Conservation (phyloP, 306 rosid genomes). For the Castanea sativa region DNA sequence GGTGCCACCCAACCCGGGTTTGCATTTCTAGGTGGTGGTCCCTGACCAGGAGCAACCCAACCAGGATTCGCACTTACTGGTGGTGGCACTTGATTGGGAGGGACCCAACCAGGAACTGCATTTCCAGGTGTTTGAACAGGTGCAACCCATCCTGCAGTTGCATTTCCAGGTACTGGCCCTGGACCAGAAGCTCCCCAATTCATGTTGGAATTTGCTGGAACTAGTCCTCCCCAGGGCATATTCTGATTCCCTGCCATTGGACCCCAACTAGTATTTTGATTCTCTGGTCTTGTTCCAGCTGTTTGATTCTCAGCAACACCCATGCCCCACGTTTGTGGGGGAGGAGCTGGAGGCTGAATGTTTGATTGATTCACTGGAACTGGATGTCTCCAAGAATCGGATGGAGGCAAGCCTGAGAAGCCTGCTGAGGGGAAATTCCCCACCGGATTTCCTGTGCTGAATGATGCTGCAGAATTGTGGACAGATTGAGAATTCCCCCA, state of each 20-base stretch:
- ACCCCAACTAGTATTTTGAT: constrained; percentile 50
- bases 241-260: constrained; percentile 66
- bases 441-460: constrained; percentile 49
- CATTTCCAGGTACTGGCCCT: constrained; percentile 53
- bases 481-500: constrained; percentile 59
- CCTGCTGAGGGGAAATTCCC: constrained; percentile 44
- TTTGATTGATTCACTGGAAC: constrained; percentile 54
- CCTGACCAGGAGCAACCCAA: constrained; percentile 61
- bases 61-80: constrained; percentile 49
- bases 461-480: constrained; percentile 42
- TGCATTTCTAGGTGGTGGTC: constrained; percentile 43
- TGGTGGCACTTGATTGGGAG: constrained; percentile 55
- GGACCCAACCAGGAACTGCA: constrained; percentile 50
- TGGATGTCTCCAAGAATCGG: constrained; percentile 76
- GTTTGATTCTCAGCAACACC: constrained; percentile 47
- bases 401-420: constrained; percentile 40
- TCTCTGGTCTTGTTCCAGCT: constrained; percentile 37
- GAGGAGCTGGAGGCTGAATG: constrained; percentile 47
- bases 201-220: constrained; percentile 52
- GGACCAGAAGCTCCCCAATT: constrained; percentile 61
- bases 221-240: constrained; percentile 57
- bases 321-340: constrained; percentile 62
- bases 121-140: constrained; percentile 54
- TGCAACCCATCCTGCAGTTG: constrained; percentile 68
- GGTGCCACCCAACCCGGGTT: constrained; percentile 68